Percentiles rank a stretch among this genome's conserved stretches.
Conservation (phyloP, 306 rosid genomes). For the Delonix regia region DNA sequence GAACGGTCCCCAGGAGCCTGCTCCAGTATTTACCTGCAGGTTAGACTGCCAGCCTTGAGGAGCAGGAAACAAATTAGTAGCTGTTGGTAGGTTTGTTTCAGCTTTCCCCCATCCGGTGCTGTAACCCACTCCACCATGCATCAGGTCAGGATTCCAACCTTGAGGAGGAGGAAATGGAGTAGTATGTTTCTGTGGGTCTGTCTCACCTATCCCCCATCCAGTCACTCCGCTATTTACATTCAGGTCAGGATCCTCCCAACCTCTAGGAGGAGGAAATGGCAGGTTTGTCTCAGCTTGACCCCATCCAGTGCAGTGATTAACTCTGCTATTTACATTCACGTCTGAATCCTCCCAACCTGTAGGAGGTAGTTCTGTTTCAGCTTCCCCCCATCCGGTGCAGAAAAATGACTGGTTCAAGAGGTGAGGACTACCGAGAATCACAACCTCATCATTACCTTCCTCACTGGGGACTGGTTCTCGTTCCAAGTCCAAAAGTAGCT, state of each 20-base stretch:
- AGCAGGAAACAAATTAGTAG: conserved; percentile 27
- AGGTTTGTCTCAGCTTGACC: background rate
- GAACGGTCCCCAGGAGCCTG: conserved; percentile 48
- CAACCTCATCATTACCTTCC: conserved; percentile 34
- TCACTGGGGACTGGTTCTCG: conserved; percentile 38
- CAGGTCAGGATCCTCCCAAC: background rate
- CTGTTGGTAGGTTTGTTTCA: conserved; percentile 44
- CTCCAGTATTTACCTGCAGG: conserved; percentile 22
- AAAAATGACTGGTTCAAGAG: conserved; percentile 46
- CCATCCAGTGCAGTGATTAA: conserved; percentile 33
- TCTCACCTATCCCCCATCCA: conserved; percentile 23
- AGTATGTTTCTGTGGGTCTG: conserved; percentile 24
- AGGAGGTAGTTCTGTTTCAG: conserved; percentile 25
- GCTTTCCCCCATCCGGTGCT: conserved; percentile 21
- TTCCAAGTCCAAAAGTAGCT: conserved; percentile 64
- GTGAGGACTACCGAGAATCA: conserved; percentile 44
- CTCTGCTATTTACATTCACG: conserved; percentile 18
- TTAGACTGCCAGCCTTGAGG: conserved; percentile 31
- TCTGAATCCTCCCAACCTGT: background rate
- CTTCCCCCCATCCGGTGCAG: conserved; percentile 46
- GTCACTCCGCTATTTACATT: conserved; percentile 24
- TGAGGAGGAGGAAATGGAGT: conserved; percentile 15
- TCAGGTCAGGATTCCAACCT: background rate
- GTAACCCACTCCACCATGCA: background rate
- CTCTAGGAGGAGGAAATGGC: conserved; percentile 23